Conservation (phyloP, 2,329 filamentous ascomycete species). For the Aspergillus spinulosporus region DNA sequence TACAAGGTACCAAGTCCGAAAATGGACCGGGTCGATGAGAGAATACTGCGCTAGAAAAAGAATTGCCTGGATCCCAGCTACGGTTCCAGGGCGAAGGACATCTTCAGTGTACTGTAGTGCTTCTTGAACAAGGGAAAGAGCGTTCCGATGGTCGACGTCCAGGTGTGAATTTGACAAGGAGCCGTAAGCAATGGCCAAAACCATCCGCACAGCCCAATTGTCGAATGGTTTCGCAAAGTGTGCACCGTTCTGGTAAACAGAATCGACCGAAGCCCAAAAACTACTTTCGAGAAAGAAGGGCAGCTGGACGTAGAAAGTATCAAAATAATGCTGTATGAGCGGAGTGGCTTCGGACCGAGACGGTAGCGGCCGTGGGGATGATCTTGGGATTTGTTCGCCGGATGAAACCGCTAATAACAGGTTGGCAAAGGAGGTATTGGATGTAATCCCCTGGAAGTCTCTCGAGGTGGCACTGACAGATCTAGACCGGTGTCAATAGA, state of each 20-base stretch:
- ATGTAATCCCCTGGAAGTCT: conserved; percentile 86
- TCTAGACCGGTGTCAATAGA: conserved; percentile 47
- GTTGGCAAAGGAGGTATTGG: conserved; percentile 88
- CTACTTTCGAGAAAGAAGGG: conserved; percentile 80
- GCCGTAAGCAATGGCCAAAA: conserved; percentile 77
- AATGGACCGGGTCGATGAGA: conserved; percentile 84
- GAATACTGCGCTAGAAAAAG: conserved; percentile 85
- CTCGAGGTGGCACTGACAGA: conserved; percentile 92
- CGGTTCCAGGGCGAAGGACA: conserved; percentile 80
- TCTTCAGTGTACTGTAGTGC: conserved; percentile 78
- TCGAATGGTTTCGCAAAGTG: conserved; percentile 66
- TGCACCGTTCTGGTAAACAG: conserved; percentile 71
- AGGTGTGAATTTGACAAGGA: conserved; percentile 68
- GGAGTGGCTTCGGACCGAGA: conserved; percentile 66
- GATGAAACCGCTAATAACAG: conserved; percentile 80
- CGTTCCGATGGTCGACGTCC: conserved; percentile 63
- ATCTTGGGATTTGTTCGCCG: conserved; percentile 69
- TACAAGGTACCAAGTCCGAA: conserved; percentile 91
- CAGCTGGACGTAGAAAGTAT: conserved; percentile 75
- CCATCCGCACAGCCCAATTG: conserved; percentile 84
- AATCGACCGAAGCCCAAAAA: conserved; percentile 76
- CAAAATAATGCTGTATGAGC: conserved; percentile 79
- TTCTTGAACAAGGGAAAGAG: conserved; percentile 60
- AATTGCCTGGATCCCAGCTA: conserved; percentile 82
- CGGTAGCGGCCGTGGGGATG: conserved; percentile 64